phyloP scores from a whole-genome alignment of 176 grass and related monocot genomes.

The Rhipidocladum racemiflorum region DNA sequence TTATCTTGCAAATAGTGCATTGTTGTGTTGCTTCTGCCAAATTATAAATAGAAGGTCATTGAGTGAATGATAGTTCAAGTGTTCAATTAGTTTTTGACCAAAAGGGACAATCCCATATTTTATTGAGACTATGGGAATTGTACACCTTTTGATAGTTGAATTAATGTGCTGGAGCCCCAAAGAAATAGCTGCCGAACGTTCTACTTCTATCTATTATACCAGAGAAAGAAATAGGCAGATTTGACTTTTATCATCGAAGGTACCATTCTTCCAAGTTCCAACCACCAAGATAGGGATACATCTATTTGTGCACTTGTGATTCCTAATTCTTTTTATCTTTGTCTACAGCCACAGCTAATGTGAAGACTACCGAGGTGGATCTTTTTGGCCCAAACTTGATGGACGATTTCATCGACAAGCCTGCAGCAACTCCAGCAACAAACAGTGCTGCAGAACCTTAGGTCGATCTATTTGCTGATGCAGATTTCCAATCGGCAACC shows the following conservation, averaged over 20 bases:
- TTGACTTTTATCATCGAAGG: constrained; percentile 1
- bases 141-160: background rate
- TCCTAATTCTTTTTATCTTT: constrained; percentile 16
- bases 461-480: constrained; percentile 86
- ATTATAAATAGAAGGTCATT: constrained; percentile 10
- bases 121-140: background rate
- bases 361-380: constrained; percentile 52
- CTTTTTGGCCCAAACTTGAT: constrained; percentile 84
- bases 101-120: background rate
- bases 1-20: constrained; percentile 25
- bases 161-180: background rate
- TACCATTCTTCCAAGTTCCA: background rate
- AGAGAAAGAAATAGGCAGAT: background rate
- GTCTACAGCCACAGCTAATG: constrained; percentile 54
- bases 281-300: background rate
- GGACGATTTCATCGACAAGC: constrained; percentile 59
- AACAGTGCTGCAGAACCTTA: constrained; percentile 46
- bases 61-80: background rate
- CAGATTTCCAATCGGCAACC: constrained; percentile 73
- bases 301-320: background rate
- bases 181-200: background rate
- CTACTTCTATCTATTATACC: background rate
- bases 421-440: constrained; percentile 44
- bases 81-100: background rate
- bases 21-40: constrained; percentile 29